Evolutionary conservation across 78 protist species (phyloP).

Genomic region (Reticulomyxa filosa): DNA sequence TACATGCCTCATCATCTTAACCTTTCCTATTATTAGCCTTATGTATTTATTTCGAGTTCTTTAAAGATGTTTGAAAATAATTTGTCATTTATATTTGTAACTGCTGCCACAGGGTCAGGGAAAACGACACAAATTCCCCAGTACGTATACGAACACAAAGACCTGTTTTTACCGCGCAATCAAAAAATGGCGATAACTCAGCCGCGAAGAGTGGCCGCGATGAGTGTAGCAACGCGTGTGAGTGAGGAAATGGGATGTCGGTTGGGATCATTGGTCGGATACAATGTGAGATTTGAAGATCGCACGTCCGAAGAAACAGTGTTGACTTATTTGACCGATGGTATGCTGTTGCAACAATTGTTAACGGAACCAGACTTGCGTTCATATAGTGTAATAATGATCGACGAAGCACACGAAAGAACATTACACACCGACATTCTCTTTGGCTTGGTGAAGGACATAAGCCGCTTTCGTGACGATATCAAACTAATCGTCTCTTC

Average conservation of each 20-base stretch:
- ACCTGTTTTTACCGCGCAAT: too few relatives aligned
- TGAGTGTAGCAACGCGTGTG: constrained; percentile 39
- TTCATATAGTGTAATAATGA: constrained; percentile 60
- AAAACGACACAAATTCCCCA: neutral
- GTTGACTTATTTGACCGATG: constrained; percentile 91
- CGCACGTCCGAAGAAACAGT: constrained; percentile 35
- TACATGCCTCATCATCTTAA: too few relatives aligned
- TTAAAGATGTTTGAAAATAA: too few relatives aligned
- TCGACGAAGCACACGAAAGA: constrained; percentile 97
- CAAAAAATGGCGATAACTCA: too few relatives aligned
- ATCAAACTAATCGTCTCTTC: constrained; percentile 59
- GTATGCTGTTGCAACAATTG: constrained; percentile 87
- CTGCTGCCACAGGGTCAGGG: neutral
- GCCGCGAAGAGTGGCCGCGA: constrained; percentile 55
- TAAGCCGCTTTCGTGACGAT: constrained; percentile 62
- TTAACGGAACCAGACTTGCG: constrained; percentile 60
- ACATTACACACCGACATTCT: constrained; percentile 92
- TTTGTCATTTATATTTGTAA: neutral
- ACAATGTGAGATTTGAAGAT: neutral
- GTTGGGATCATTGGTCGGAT: neutral
- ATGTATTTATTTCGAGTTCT: too few relatives aligned
- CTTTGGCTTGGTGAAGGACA: constrained; percentile 64
- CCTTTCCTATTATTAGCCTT: too few relatives aligned
- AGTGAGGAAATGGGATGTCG: constrained; percentile 57
- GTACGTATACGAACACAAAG: neutral